Conservation (phyloP, 2,329 filamentous ascomycete genomes). For the Ophiostoma tasmaniense region DNA sequence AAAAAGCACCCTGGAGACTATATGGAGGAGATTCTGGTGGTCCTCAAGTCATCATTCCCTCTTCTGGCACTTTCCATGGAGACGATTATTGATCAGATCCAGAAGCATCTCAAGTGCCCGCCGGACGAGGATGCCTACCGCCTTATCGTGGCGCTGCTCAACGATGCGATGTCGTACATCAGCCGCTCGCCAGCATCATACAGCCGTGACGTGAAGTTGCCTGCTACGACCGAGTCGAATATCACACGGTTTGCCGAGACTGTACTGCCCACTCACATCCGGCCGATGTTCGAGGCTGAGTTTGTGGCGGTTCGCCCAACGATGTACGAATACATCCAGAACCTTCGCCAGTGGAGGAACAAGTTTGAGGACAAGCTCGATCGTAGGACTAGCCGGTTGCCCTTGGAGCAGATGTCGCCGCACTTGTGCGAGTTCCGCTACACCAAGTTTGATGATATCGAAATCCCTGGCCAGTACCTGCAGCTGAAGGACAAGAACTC, state of each 20-base stretch:
- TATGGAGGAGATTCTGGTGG: constrained; percentile 89
- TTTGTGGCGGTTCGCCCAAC: constrained; percentile 93
- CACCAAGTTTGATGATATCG: constrained; percentile 96
- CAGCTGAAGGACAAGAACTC: constrained; percentile 98
- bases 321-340: constrained; percentile 98
- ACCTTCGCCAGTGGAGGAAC: constrained; percentile 89
- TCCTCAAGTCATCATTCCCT: constrained; percentile 93
- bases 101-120: constrained; percentile 98
- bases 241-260: constrained; percentile 96
- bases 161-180: constrained; percentile 89
- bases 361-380: constrained; percentile 98
- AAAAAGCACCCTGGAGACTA: constrained; percentile 91
- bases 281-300: constrained; percentile 94
- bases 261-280: constrained; percentile 86
- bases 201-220: constrained; percentile 83
- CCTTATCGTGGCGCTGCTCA: constrained; percentile 92
- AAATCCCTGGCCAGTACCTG: constrained; percentile 93
- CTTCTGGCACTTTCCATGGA: constrained; percentile 96
- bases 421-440: constrained; percentile 95
- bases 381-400: constrained; percentile 61
- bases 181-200: constrained; percentile 80
- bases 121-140: constrained; percentile 97
- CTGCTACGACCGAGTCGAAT: constrained; percentile 83
- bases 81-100: constrained; percentile 97
- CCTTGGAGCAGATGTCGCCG: constrained; percentile 77